phyloP scores from a whole-genome alignment of 805 yeast genomes.

The Candida glaebosa region DNA sequence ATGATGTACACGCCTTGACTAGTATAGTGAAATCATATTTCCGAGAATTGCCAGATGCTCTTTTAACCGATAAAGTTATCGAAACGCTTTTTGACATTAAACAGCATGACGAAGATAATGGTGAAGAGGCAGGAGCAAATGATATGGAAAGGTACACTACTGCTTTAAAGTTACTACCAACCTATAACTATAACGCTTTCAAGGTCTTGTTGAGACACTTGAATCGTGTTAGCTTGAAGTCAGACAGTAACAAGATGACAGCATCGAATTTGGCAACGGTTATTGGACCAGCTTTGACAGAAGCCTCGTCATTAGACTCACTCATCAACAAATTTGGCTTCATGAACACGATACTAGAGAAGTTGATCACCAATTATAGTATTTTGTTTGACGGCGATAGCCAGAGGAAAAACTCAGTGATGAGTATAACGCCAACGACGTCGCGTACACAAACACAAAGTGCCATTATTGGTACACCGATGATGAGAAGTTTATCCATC shows the following conservation, averaged over 20 bases:
- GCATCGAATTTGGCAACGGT: slow-evolving; percentile 89
- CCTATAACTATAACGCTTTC: slow-evolving; percentile 63
- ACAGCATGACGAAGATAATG: slow-evolving; percentile 10
- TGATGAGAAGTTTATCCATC: background rate
- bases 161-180: slow-evolving; percentile 50
- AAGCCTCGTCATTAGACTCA: slow-evolving; percentile 48
- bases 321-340: slow-evolving; percentile 49
- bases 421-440: background rate
- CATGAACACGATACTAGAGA: slow-evolving; percentile 53
- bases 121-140: slow-evolving; percentile 11
- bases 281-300: slow-evolving; percentile 62
- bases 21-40: slow-evolving; percentile 82
- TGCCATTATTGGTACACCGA: background rate
- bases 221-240: slow-evolving; percentile 61
- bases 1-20: slow-evolving; percentile 82
- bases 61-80: slow-evolving; percentile 66
- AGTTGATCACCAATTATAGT: slow-evolving; percentile 43
- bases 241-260: slow-evolving; percentile 77
- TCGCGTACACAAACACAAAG: background rate
- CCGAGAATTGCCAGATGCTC: slow-evolving; percentile 83
- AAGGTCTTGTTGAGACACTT: slow-evolving; percentile 68
- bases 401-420: slow-evolving; percentile 3
- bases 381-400: slow-evolving; percentile 27
- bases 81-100: slow-evolving; percentile 48
- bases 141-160: slow-evolving; percentile 19